A percentile compares a stretch with the other conserved stretches of the same genome.
These are phyloP conservation scores for Chiua sp. DNA, from an alignment of 1,284 basidiomycete genomes.

Conservation along the genomic window DNA sequence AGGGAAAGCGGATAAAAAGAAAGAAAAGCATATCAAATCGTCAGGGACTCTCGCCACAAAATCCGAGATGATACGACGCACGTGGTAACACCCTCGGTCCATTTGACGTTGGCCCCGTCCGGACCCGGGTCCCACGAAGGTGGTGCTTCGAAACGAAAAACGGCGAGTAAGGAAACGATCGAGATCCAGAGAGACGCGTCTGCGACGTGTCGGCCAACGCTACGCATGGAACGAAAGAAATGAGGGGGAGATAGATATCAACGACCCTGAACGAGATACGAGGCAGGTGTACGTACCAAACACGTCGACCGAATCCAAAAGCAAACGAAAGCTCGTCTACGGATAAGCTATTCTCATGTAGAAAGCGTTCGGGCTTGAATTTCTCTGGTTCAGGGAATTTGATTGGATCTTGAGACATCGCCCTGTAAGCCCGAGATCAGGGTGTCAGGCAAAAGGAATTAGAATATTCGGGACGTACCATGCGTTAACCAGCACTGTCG, in stretches of 20 bases:
- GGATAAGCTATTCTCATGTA: slow-evolving; percentile 23
- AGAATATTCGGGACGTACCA: slow-evolving; percentile 16
- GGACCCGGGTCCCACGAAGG: slow-evolving; percentile 25
- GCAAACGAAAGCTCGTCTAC: slow-evolving; percentile 44
- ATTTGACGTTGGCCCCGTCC: slow-evolving; percentile 29
- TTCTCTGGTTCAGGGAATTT: slow-evolving; percentile 47
- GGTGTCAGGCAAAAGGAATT: neutral
- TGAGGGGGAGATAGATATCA: neutral
- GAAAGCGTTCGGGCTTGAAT: slow-evolving; percentile 52
- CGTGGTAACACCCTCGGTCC: slow-evolving; percentile 30
- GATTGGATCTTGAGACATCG: slow-evolving; percentile 46
- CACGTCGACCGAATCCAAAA: slow-evolving; percentile 53
- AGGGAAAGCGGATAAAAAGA: neutral
- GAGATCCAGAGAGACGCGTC: slow-evolving; percentile 36
- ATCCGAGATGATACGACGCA: slow-evolving; percentile 5
- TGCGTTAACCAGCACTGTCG: slow-evolving; percentile 25
- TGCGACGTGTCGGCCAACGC: slow-evolving; percentile 45
- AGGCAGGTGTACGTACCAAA: slow-evolving; percentile 36
- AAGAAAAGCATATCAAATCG: neutral
- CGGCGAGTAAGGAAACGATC: slow-evolving; percentile 26
- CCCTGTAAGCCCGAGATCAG: slow-evolving; percentile 36
- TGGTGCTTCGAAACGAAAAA: slow-evolving; percentile 21
- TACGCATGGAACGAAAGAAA: neutral
- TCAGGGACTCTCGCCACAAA: slow-evolving; percentile 6
- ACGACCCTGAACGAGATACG: neutral